Evolutionary conservation across 371 early-diverging fungal species (phyloP), one percentile per base, ranked within the genome.

Genomic region (Rhizopus delemar): DNA sequence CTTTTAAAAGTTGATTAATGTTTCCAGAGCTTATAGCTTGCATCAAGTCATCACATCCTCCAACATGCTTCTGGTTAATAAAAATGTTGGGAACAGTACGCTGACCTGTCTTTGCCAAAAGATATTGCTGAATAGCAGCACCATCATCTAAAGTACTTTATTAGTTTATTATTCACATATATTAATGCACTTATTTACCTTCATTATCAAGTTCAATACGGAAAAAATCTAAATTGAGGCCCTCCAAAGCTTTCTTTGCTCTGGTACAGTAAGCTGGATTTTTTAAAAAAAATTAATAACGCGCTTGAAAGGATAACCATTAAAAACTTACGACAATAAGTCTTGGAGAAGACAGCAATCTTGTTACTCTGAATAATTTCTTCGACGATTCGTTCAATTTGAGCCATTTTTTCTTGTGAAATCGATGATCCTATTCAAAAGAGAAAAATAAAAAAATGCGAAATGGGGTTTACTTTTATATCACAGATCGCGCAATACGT

Each of bases 1-100:
- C 22, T 48, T 48, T 5, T 28, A 48, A 29, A 29, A 86, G 57
- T 43, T 73, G 54, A 58, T 84, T 59, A 57, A 93, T 78, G 53
- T 77, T 65, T 46, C 86, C 88, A 38, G 48, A 65, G 8, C 57
- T 51, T 33, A 90, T 66, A 39, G 77, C 71, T 16, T 55, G 66
- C 11, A 81, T 56, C 6, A 93, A 74, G 46, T 83, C 80, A 55
- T 88, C 88, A 65, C 86, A 63, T 7, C 93, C 94, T 29, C 95
- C 96, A 62, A 94, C 63, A 60, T 93, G 93, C 41, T 85, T 62
- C 41, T 78, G 73, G n/a, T 82, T 75, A 65, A 93, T 87, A 68
- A 91, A 95, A 60, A 94, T 86, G 72, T 93, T 94, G 56, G 96
- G 96, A 16, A 95, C 94, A 65, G 15, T 62, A 49, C 51, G 70